These are phyloP conservation scores for Hypomyces rosellus DNA, from an alignment of 2,329 filamentous ascomycete genomes.

Conservation along the genomic window DNA sequence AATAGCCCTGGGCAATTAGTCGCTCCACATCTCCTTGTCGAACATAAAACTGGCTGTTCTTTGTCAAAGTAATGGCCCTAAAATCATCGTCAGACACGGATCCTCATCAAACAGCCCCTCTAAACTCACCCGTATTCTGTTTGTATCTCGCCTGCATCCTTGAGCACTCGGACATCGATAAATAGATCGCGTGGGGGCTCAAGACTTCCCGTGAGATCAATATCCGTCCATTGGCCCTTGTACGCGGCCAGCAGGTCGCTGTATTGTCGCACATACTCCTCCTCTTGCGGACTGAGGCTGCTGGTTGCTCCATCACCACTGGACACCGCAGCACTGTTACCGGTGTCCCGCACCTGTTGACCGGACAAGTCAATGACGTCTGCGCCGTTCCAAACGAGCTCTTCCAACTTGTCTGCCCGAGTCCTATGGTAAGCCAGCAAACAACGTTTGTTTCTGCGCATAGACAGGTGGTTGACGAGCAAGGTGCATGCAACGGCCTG, in stretches of 20 bases:
- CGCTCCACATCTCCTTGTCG: constrained; percentile 92
- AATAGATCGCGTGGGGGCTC: constrained; percentile 94
- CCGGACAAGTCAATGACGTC: constrained; percentile 70
- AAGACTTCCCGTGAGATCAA: constrained; percentile 88
- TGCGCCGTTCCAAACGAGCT: constrained; percentile 84
- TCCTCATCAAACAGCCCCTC: neutral
- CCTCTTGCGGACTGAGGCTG: constrained; percentile 88
- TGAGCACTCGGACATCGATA: constrained; percentile 91
- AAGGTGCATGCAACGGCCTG: constrained; percentile 81
- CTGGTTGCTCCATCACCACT: constrained; percentile 53
- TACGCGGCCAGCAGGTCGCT: constrained; percentile 89
- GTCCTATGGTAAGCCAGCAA: constrained; percentile 90
- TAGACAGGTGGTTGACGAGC: constrained; percentile 87
- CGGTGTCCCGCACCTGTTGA: constrained; percentile 43
- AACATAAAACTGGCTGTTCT: constrained; percentile 98
- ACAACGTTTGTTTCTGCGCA: constrained; percentile 94
- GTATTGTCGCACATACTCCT: constrained; percentile 91
- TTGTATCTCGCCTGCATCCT: constrained; percentile 96
- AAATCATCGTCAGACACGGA: constrained; percentile 17
- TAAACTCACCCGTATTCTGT: constrained; percentile 90
- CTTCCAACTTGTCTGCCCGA: constrained; percentile 83
- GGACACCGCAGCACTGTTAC: constrained; percentile 26
- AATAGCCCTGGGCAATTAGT: constrained; percentile 87
- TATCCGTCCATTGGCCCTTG: constrained; percentile 97
- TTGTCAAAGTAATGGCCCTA: constrained; percentile 90